Conservation (phyloP, 805 yeast genomes). For the Sugiyamaella chiloensis region DNA sequence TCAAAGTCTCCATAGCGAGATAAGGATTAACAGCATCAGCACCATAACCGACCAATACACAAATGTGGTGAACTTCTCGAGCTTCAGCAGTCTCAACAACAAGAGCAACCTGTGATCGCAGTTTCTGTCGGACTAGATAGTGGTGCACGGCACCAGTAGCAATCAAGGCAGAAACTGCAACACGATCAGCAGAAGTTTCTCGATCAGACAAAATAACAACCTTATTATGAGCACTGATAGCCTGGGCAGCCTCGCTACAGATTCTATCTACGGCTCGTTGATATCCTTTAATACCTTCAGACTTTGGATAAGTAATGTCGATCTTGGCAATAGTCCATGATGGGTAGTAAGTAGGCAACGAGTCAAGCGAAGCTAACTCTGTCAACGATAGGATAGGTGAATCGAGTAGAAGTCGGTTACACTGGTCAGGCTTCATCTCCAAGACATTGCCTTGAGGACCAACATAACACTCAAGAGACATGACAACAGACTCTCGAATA, state of each 20-base stretch:
- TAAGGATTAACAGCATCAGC: conserved; percentile 96
- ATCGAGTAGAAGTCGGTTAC: conserved; percentile 77
- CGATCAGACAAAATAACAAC: conserved; percentile 76
- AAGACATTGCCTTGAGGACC: conserved; percentile 98
- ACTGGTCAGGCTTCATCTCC: conserved; percentile 89
- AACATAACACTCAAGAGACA: conserved; percentile 94
- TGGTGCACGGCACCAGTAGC: conserved; percentile 98
- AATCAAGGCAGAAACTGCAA: conserved; percentile 80
- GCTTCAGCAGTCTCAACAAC: conserved; percentile 95
- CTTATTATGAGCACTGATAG: conserved; percentile 72
- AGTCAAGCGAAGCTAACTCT: conserved; percentile 71
- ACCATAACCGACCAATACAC: conserved; percentile 94
- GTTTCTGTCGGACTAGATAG: conserved; percentile 91
- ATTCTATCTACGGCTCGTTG: conserved; percentile 79
- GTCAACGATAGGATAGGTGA: conserved; percentile 77
- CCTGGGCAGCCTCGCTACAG: conserved; percentile 81
- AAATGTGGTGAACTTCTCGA: conserved; percentile 93
- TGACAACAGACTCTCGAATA: conserved; percentile 91
- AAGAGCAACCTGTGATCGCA: conserved; percentile 91
- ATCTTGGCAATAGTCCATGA: conserved; percentile 79
- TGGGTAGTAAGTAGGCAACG: conserved; percentile 74
- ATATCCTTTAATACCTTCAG: conserved; percentile 84
- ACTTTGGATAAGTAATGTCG: conserved; percentile 83
- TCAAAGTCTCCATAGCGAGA: conserved; percentile 83
- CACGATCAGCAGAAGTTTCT: conserved; percentile 53